Evolutionary conservation across 164 flowering plant genomes (phyloP).

Genomic region (Stephania cephalantha): DNA sequence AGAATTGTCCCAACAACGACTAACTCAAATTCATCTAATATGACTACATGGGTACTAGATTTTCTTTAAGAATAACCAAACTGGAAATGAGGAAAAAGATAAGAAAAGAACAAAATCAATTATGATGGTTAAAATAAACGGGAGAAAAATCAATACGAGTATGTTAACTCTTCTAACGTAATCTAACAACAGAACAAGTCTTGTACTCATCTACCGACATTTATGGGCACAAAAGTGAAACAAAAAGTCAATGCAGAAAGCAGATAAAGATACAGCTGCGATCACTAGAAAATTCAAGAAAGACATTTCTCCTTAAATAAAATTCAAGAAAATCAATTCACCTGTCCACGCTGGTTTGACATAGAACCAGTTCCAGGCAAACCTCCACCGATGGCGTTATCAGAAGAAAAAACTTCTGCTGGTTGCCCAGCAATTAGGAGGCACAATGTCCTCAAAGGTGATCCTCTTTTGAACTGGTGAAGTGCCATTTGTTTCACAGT

Average conservation of each 20-base stretch:
- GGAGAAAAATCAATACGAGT: background rate
- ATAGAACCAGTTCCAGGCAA: slow-evolving; percentile 24
- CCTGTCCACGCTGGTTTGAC: slow-evolving; percentile 62
- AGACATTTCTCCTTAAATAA: background rate
- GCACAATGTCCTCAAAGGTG: slow-evolving; percentile 91
- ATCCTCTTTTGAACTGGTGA: slow-evolving; percentile 68
- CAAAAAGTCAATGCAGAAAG: background rate
- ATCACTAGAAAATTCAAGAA: background rate
- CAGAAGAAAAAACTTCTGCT: slow-evolving; percentile 70
- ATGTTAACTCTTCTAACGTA: background rate
- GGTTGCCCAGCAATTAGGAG: slow-evolving; percentile 90
- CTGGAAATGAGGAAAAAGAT: background rate
- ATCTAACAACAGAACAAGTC: background rate
- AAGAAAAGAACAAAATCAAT: background rate
- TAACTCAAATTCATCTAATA: background rate
- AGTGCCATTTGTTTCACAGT: slow-evolving; percentile 94
- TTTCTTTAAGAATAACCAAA: background rate
- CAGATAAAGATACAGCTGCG: too few species aligned
- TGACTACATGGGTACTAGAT: background rate
- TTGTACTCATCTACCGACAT: background rate
- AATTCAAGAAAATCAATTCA: slow-evolving; percentile 13
- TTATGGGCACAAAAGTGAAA: background rate
- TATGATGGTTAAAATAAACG: background rate
- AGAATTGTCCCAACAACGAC: background rate
- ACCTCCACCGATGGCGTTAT: slow-evolving; percentile 17